Base-by-base conservation (phyloP, 208 protist genomes). In the Wallacemonas rigidus region DNA sequence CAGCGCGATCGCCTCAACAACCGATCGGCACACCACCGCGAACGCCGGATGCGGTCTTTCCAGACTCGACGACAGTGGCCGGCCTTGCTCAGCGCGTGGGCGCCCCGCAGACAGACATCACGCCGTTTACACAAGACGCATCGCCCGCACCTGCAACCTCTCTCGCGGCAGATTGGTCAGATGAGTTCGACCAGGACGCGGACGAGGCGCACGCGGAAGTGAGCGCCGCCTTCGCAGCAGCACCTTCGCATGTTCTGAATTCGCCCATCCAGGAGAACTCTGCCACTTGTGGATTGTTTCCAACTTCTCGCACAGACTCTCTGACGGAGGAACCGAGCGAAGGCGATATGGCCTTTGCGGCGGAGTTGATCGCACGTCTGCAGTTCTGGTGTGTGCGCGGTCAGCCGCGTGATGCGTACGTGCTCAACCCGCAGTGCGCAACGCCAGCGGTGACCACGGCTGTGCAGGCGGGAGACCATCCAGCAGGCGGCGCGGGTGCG, bases 331-430 rank as follows among this genome's bases (percentile, higher is more conserved):
- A 14, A 40, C 75, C 81, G 2, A 67, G 65, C 0, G 74, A 78
- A 3, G 90, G 88, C 0, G 88, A 95, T 58, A 50, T 89, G 38
- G 77, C 80, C 44, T 93, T 91, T 64, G 77, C 82, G 6, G 67
- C 84, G 39, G 88, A 95, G 71, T 70, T 95, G 1, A 80, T 81
- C 69, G 75, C 77, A 3, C 86, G 87, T 0, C 39, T 95, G 17
- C 76, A 84, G 48, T 93, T 92, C 61, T 95, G 90, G 90, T 83
- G 74, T 41, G 69, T 84, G 50, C 85, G 88, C 12, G 90, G 90
- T 0, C 80, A 88, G 65, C 77, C 76, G 56, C 80, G 86, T 3
- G 67, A 75, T 26, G 76, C 76, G 15, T 89, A 47, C 39, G 45
- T 69, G 60, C 60, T 65, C n/a, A 65, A 65, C 40, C 60, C 60